Evolutionary conservation across 2,329 filamentous ascomycete genomes (phyloP).

Genomic region (Sporothrix pallida): DNA sequence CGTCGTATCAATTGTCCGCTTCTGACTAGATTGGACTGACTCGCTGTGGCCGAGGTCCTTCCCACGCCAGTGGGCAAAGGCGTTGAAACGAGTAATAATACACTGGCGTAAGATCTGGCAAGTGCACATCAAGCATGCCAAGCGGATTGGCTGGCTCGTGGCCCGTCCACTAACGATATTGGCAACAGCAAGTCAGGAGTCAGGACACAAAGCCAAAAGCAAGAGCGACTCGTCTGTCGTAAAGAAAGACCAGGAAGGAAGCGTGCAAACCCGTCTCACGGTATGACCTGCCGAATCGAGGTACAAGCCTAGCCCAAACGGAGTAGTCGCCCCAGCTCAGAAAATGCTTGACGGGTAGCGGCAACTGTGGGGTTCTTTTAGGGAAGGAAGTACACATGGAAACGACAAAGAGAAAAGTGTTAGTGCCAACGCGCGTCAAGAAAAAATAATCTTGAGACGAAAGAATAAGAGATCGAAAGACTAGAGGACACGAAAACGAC

Average conservation of each 20-base stretch:
- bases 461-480: not conserved
- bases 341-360: slow-evolving; percentile 24
- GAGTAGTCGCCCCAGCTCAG: slow-evolving; percentile 16
- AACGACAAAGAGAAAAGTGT: slow-evolving; percentile 28
- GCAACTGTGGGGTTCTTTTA: slow-evolving; percentile 25
- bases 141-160: slow-evolving; percentile 16
- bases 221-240: no score
- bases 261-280: slow-evolving; percentile 22
- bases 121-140: slow-evolving; percentile 19
- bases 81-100: slow-evolving; percentile 1
- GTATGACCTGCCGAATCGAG: slow-evolving; percentile 35
- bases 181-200: not conserved
- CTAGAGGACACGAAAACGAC: not conserved
- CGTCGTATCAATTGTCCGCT: not conserved
- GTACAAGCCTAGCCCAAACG: slow-evolving; percentile 12
- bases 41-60: slow-evolving; percentile 2
- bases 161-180: not conserved
- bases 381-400: slow-evolving; percentile 21
- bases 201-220: no score
- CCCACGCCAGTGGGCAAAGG: not conserved
- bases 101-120: slow-evolving; percentile 19
- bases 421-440: not conserved
- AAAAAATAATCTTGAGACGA: not conserved
- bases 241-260: not conserved
- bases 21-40: not conserved